Evolutionary conservation across 306 rosid genomes (phyloP).

Genomic region (Pachyrhizus erosus): DNA sequence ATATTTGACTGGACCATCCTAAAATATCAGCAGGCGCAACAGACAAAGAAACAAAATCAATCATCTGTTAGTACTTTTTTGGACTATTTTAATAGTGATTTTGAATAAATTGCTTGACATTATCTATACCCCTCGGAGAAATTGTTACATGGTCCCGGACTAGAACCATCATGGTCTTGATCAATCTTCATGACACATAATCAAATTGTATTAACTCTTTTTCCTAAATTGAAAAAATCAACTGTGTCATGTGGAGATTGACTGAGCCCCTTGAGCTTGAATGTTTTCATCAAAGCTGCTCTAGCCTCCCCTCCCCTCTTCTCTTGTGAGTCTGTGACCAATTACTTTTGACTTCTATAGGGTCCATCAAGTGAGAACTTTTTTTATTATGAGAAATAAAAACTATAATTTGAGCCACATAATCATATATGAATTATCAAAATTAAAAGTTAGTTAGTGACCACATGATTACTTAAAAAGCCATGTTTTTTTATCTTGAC

Average conservation of each 20-base stretch:
- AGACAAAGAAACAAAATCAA: slow-evolving; percentile 49
- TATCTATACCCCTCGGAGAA: background rate
- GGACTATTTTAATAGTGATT: slow-evolving; percentile 9
- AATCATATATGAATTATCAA: background rate
- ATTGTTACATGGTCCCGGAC: background rate
- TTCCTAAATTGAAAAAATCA: background rate
- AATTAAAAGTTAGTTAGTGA: background rate
- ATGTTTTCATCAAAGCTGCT: background rate
- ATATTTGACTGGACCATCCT: slow-evolving; percentile 87
- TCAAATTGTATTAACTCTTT: background rate
- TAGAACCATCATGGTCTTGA: too few relatives aligned
- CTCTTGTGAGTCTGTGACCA: background rate
- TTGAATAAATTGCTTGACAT: slow-evolving; percentile 13
- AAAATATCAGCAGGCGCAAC: slow-evolving; percentile 65
- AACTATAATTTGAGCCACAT: background rate
- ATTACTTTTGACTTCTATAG: background rate
- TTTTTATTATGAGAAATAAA: background rate
- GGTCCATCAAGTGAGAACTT: background rate
- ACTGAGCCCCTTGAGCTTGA: background rate
- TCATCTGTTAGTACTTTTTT: slow-evolving; percentile 52
- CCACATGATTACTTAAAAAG: background rate
- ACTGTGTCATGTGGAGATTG: background rate
- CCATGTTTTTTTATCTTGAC: background rate
- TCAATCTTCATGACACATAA: background rate
- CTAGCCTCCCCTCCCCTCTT: background rate